Percentiles rank a stretch among this genome's conserved stretches.
Conservation (phyloP, 2,329 filamentous ascomycete species). For the Didymella glomerata region DNA sequence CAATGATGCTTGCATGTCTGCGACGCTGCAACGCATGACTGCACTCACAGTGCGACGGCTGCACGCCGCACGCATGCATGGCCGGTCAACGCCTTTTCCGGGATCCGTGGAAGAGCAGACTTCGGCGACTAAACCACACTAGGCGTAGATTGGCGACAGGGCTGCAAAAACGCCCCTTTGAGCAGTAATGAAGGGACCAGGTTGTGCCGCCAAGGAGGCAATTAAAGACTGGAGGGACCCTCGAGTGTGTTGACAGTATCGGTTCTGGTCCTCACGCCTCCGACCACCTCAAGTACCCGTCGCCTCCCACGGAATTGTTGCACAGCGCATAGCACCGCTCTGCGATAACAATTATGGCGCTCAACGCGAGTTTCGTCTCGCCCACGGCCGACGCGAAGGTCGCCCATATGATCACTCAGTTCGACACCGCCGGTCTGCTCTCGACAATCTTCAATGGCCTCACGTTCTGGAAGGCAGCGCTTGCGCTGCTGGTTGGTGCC, state of each 20-base stretch:
- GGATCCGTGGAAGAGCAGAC: slow-evolving; percentile 3
- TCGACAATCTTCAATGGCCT: slow-evolving; percentile 44
- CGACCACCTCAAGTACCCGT: slow-evolving; percentile 6
- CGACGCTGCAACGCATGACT: neutral
- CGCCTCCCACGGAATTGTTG: slow-evolving; percentile 6
- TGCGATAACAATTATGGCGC: slow-evolving; percentile 37
- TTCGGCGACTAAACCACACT: slow-evolving; percentile 21
- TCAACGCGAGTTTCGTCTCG: slow-evolving; percentile 52
- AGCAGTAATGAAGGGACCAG: slow-evolving; percentile 15
- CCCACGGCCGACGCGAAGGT: slow-evolving; percentile 51
- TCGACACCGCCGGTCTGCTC: slow-evolving; percentile 44
- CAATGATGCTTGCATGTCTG: neutral
- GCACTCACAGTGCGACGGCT: neutral
- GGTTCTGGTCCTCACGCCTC: slow-evolving; percentile 16
- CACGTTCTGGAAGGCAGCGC: slow-evolving; percentile 48
- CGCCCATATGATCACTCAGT: slow-evolving; percentile 42
- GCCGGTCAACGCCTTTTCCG: slow-evolving; percentile 1
- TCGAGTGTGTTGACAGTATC: slow-evolving; percentile 12
- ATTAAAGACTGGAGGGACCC: slow-evolving; percentile 23
- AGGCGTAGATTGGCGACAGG: slow-evolving; percentile 12
- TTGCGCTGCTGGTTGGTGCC: slow-evolving; percentile 74
- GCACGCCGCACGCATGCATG: slow-evolving; percentile 11
- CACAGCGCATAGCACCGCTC: slow-evolving; percentile 5
- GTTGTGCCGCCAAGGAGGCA: slow-evolving; percentile 17
- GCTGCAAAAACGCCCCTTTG: slow-evolving; percentile 16